Evolutionary conservation across 2,329 filamentous ascomycete genomes (phyloP), one percentile per base, ranked within the genome.

Genomic region (Celoporthe dispersa): DNA sequence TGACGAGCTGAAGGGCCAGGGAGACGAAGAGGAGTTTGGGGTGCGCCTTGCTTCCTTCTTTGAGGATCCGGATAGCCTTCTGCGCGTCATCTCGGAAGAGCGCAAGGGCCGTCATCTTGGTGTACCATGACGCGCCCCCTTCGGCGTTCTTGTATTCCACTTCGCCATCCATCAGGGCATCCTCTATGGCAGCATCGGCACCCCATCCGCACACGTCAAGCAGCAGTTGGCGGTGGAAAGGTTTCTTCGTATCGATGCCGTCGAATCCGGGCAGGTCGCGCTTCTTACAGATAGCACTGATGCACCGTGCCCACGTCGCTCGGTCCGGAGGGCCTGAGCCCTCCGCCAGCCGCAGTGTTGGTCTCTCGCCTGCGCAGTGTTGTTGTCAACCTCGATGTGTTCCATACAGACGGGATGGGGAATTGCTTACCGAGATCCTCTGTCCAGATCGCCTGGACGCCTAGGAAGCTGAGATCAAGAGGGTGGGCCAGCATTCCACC

Each of bases 171-270:
- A 80, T 79, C 57, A 84, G 81, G 60, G 84, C 75, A 82, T 79
- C 89, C 84, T 31, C 91, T 88, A 88, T 91, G 93, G 64, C 88
- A 86, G 76, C 91, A 94, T 31, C 94, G 88, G 59, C 44, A 1
- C 91, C 89, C 89, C 91, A 93, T 63, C 88, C 86, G 76, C 91
- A 94, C 28, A 94, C 88, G 48, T 91, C 88, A 6, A 96, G 85
- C 71, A 92, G 94, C 5, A 94, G 83, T 76, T 93, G 90, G 61
- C 93, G 86, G 75, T 94, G 92, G 64, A 91, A 86, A 0, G 91
- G 88, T 73, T 86, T 90, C 64, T 85, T 85, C 0, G 92, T 94
- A 4, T 85, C 77, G 4, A 86, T 82, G 3, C 91, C 90, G 65
- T 90, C 85, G 73, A 91, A 93, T 12, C 84, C 83, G 16, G 88